Evolutionary conservation across 2,329 filamentous ascomycete genomes (phyloP).

Genomic region (Fusarium lyarnte): DNA sequence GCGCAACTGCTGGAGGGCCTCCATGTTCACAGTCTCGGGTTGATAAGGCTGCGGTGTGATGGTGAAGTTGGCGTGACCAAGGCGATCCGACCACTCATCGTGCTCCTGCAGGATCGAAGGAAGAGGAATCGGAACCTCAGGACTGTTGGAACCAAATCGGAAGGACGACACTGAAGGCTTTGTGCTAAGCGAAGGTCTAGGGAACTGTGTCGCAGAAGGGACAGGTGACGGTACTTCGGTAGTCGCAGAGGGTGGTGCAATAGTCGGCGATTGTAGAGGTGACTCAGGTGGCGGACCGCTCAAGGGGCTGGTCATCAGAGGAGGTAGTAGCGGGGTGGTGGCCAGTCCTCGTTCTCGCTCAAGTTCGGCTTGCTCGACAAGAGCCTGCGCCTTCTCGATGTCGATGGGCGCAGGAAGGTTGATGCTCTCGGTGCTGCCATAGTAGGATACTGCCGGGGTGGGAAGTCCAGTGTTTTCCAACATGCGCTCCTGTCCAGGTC

Average conservation of each 20-base stretch:
- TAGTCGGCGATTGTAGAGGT: constrained; percentile 85
- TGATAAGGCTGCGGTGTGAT: constrained; percentile 85
- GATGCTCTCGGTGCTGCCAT: constrained; percentile 67
- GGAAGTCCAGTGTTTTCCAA: constrained; percentile 66
- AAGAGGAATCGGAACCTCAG: constrained; percentile 64
- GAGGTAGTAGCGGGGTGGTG: constrained; percentile 86
- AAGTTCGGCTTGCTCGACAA: constrained; percentile 57
- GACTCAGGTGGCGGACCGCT: constrained; percentile 72
- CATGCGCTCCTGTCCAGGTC: constrained; percentile 54
- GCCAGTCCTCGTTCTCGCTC: constrained; percentile 70
- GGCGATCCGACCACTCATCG: constrained; percentile 84
- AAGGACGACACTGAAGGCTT: constrained; percentile 84
- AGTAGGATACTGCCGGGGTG: constrained; percentile 71
- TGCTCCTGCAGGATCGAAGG: constrained; percentile 73
- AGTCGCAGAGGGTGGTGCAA: constrained; percentile 64
- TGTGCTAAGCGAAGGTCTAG: constrained; percentile 74
- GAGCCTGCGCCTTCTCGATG: constrained; percentile 37
- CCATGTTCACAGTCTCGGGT: constrained; percentile 69
- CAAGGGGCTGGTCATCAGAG: constrained; percentile 72
- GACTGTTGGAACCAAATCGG: constrained; percentile 68
- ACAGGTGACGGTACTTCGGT: constrained; percentile 52
- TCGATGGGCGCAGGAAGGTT: constrained; percentile 58
- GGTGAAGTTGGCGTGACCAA: constrained; percentile 94
- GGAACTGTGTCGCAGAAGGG: constrained; percentile 59
- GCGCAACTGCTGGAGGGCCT: constrained; percentile 69